Conservation (phyloP, 2,329 filamentous ascomycete genomes). For the Cladosporium austrohemisphaericum region DNA sequence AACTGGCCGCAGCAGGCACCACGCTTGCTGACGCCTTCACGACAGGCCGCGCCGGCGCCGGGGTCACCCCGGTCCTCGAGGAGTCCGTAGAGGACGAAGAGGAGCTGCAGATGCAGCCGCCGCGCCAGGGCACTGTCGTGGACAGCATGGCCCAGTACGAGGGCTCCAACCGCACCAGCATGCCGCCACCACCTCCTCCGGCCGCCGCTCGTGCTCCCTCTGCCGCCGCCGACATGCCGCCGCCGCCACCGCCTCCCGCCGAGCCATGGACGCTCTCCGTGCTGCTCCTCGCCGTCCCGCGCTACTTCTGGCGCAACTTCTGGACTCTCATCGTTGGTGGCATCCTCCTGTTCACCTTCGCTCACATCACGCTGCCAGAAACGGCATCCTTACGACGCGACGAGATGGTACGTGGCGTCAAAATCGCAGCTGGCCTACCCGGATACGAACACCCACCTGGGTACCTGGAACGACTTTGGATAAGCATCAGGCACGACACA, state of each 20-base stretch:
- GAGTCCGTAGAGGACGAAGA: constrained; percentile 1
- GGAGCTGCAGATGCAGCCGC: constrained; percentile 3
- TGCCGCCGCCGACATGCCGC: neutral
- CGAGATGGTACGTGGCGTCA: constrained; percentile 3
- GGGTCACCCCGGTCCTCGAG: neutral
- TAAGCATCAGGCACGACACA: neutral
- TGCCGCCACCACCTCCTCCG: neutral
- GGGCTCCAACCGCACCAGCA: constrained; percentile 4
- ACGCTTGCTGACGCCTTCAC: constrained; percentile 10
- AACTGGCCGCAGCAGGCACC: constrained; percentile 4
- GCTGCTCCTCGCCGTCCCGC: constrained; percentile 11
- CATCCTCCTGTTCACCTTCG: neutral
- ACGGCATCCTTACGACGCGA: neutral
- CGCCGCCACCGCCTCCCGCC: neutral
- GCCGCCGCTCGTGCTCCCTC: too few relatives aligned
- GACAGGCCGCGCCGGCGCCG: constrained; percentile 1
- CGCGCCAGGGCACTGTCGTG: constrained; percentile 9
- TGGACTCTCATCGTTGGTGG: constrained; percentile 10
- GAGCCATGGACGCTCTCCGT: constrained; percentile 4
- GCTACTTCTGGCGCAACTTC: constrained; percentile 15
- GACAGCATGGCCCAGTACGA: constrained; percentile 11
- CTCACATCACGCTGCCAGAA: neutral
- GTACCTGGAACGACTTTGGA: constrained; percentile 5
- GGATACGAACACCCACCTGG: constrained; percentile 9
- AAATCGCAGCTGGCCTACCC: neutral